Conservation (phyloP, 495 filamentous ascomycete genomes). For the Tuber microsphaerosporum region DNA sequence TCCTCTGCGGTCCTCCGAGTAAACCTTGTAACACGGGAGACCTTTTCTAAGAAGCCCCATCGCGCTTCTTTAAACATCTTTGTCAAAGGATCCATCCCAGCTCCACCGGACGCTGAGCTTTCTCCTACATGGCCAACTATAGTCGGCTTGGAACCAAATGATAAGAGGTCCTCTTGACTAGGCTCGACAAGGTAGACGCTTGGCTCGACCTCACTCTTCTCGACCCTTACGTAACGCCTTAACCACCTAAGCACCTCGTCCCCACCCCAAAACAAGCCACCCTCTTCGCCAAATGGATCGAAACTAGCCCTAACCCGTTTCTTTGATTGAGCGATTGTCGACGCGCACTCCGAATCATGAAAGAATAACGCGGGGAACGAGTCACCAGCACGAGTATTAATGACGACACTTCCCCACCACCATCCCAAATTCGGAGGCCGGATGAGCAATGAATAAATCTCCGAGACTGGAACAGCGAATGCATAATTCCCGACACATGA, state of each 20-base stretch:
- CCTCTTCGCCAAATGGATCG: constrained; percentile 79
- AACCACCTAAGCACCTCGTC: constrained; percentile 93
- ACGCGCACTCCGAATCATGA: constrained; percentile 92
- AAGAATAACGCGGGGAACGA: constrained; percentile 94
- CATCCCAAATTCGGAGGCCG: constrained; percentile 89
- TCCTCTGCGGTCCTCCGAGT: constrained; percentile 86
- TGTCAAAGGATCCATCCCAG: constrained; percentile 87
- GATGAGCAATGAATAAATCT: constrained; percentile 83
- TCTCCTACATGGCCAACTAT: constrained; percentile 45
- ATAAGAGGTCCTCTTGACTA: constrained; percentile 68
- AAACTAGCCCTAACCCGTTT: constrained; percentile 72
- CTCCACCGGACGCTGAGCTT: constrained; percentile 45
- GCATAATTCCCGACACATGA: constrained; percentile 77
- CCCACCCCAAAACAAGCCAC: constrained; percentile 91
- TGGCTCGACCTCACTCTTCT: constrained; percentile 73
- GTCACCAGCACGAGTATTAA: constrained; percentile 83
- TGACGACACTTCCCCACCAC: constrained; percentile 94
- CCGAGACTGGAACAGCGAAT: constrained; percentile 81
- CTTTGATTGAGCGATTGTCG: constrained; percentile 89
- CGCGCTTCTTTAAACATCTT: constrained; percentile 92
- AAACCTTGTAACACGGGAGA: constrained; percentile 94
- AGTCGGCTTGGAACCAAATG: constrained; percentile 61
- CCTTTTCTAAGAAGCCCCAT: constrained; percentile 90
- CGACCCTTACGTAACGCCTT: constrained; percentile 69
- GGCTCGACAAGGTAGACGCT: constrained; percentile 90